Evolutionary conservation across 2,329 filamentous ascomycete species (phyloP).

Genomic region (Calonectria pseudoreteaudii): DNA sequence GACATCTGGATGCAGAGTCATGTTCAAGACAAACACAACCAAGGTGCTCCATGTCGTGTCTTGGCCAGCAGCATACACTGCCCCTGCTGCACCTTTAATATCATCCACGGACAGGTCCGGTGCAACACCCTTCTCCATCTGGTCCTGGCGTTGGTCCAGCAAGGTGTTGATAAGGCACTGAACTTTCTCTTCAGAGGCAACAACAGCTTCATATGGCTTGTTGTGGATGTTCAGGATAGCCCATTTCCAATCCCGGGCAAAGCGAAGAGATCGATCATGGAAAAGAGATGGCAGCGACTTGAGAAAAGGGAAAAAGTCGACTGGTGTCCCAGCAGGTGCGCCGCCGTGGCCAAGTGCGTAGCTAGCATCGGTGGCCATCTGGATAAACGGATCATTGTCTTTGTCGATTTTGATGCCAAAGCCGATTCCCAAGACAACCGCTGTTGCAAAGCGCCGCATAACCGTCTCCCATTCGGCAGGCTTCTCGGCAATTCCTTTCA

Average conservation of each 20-base stretch:
- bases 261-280: constrained; percentile 45
- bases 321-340: constrained; percentile 50
- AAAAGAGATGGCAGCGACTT: constrained; percentile 55
- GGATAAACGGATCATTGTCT: constrained; percentile 54
- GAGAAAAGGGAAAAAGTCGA: constrained; percentile 62
- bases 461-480: constrained; percentile 52
- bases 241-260: constrained; percentile 44
- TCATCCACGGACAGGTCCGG: constrained; percentile 46
- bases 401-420: constrained; percentile 55
- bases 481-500: constrained; percentile 45
- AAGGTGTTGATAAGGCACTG: constrained; percentile 45
- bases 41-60: constrained; percentile 40
- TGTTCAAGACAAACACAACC: constrained; percentile 57
- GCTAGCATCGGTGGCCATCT: constrained; percentile 49
- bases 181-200: constrained; percentile 44
- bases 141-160: constrained; percentile 40
- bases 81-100: constrained; percentile 21
- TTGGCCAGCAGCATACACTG: constrained; percentile 25
- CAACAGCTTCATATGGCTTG: constrained; percentile 54
- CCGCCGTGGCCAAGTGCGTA: constrained; percentile 46
- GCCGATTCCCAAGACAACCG: constrained; percentile 56
- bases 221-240: constrained; percentile 57
- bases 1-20: constrained; percentile 54
- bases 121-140: constrained; percentile 41
- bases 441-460: constrained; percentile 53